These are phyloP conservation scores for Ceratocystis colombiana DNA, from an alignment of 2,329 filamentous ascomycete species.

Conservation along the genomic window DNA sequence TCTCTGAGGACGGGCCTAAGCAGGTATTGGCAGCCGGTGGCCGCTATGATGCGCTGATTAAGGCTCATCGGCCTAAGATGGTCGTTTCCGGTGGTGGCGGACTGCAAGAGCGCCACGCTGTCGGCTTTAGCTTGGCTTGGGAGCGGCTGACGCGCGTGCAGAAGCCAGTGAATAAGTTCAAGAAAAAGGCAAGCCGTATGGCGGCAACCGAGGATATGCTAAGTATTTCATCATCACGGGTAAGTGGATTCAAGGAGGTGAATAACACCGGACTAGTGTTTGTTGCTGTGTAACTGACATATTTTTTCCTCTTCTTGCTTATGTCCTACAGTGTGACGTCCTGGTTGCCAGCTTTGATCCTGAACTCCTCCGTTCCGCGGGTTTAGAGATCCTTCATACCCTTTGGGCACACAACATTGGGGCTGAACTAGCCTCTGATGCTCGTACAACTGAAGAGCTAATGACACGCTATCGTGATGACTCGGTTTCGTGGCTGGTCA, in stretches of 20 bases:
- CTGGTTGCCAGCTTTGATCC: constrained; percentile 82
- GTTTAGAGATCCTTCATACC: constrained; percentile 64
- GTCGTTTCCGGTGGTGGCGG: constrained; percentile 37
- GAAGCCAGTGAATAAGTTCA: constrained; percentile 51
- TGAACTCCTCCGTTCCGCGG: constrained; percentile 61
- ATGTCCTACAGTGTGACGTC: constrained; percentile 59
- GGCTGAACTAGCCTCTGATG: constrained; percentile 75
- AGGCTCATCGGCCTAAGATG: constrained; percentile 65
- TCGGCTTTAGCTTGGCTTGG: constrained; percentile 86
- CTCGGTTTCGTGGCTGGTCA: constrained; percentile 74
- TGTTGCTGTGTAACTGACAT: constrained; percentile 25
- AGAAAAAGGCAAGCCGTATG: constrained; percentile 47
- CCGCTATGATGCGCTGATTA: constrained; percentile 81
- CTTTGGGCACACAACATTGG: constrained; percentile 79
- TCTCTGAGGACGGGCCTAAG: constrained; percentile 72
- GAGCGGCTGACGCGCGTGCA: constrained; percentile 64
- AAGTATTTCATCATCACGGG: constrained; percentile 44
- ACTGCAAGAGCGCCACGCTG: constrained; percentile 62
- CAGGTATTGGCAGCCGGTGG: constrained; percentile 90
- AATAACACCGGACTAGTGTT: neutral
- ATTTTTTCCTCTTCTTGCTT: neutral
- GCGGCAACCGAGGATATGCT: constrained; percentile 43
- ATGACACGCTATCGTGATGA: constrained; percentile 66
- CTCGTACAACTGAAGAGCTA: constrained; percentile 68
- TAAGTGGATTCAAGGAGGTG: constrained; percentile 35